phyloP scores from a whole-genome alignment of 2,329 filamentous ascomycete genomes.

The Dothidotthia symphoricarpi region DNA sequence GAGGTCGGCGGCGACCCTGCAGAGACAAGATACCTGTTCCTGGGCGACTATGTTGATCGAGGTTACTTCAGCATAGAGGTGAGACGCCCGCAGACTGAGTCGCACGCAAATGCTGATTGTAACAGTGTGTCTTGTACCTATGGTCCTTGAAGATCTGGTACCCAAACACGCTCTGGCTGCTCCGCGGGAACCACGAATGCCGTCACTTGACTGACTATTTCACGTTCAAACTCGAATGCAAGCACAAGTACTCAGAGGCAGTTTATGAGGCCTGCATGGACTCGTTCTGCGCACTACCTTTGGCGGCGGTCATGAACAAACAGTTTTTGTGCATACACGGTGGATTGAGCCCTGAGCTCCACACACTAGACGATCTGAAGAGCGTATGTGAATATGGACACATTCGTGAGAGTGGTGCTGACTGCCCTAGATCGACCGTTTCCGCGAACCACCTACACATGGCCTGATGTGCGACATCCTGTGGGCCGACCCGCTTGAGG shows the following conservation, averaged over 20 bases:
- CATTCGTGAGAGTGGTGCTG: conserved; percentile 12
- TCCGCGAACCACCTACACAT: conserved; percentile 94
- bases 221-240: conserved; percentile 99
- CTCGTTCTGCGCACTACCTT: conserved; percentile 88
- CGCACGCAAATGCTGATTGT: conserved; percentile 32
- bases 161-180: conserved; percentile 92
- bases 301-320: conserved; percentile 99
- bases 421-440: conserved; percentile 77
- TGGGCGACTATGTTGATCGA: conserved; percentile 96
- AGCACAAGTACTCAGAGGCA: conserved; percentile 97
- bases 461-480: conserved; percentile 99
- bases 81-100: conserved; percentile 13
- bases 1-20: conserved; percentile 96
- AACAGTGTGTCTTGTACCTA: conserved; percentile 85
- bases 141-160: conserved; percentile 99
- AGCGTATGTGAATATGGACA: conserved; percentile 57
- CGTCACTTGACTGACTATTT: conserved; percentile 99
- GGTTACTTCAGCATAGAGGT: conserved; percentile 98
- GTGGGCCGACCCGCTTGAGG: conserved; percentile 96
- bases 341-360: conserved; percentile 90
- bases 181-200: conserved; percentile 98
- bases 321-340: conserved; percentile 99
- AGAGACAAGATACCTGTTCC: conserved; percentile 93
- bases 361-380: conserved; percentile 92
- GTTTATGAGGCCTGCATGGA: conserved; percentile 99